Base-by-base conservation (phyloP, 192 early-diverging fungal genomes). In the Entomortierella chlamydospora region DNA sequence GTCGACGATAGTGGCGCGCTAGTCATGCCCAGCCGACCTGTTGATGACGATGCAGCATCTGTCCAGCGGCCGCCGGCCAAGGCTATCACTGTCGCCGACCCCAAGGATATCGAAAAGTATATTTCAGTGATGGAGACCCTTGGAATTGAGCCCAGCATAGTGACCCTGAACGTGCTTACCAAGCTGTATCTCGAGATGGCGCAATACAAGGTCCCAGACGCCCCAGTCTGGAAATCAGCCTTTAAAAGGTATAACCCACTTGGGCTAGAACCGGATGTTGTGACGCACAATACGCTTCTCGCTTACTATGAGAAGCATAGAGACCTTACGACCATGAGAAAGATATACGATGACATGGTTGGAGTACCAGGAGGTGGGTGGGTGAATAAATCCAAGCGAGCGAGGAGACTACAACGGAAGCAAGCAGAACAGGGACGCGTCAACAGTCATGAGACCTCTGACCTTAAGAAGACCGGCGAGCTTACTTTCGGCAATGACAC, bases 151-250 rank as follows among this genome's bases (percentile, higher is more conserved):
- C 68, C 68, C n/a, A 70, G 29, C 11, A 55, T 65, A 0, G 42
- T 42, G 11, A 79, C 76, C 2, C 28, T 79, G 37, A 79, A 79
- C 29, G 57, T 79, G 0, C 39, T 79, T 6, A 63, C 50, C 29
- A 79, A 79, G 26, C 52, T 79, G 33, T 70, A 70, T 51, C 63
- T 79, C 8, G 76, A 79, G 34, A 79, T 79, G 76, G 30, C 49
- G 7, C 68, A 66, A 26, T 66, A 79, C 42, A 70, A 57, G 30
- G 76, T 79, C n/a, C n/a, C 31, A 9, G 57, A 51, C 6, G 57
- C 76, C 5, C 76, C 76, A 9, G 4, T 20, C 0, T 79, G 76
- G 76, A 70, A 23, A 31, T 22, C 57, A 0, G 76, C 63, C 7
- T 79, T 79, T 55, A 58, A n/a, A 17, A 54, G 25, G n/a, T 70